phyloP scores from a whole-genome alignment of 108 stramenopile species.

The Discostella pseudostelligera region DNA sequence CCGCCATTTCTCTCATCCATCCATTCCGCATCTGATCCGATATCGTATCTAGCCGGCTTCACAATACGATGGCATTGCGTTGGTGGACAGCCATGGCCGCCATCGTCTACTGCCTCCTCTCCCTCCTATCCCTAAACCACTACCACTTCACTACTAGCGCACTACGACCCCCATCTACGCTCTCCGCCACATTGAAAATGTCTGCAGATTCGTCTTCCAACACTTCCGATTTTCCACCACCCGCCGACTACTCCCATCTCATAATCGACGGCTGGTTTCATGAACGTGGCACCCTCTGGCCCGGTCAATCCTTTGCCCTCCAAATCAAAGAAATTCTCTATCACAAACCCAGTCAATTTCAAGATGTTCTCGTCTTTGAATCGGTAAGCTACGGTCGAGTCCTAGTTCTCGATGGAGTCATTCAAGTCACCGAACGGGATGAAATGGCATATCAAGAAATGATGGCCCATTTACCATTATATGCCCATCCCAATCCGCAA shows the following conservation, averaged over 20 bases:
- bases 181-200: too few relatives aligned
- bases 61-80: too few relatives aligned
- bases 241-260: slow-evolving; percentile 44
- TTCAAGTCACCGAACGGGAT: slow-evolving; percentile 95
- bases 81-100: too few relatives aligned
- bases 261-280: slow-evolving; percentile 88
- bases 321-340: slow-evolving; percentile 79
- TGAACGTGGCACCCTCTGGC: slow-evolving; percentile 82
- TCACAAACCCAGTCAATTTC: slow-evolving; percentile 79
- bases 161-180: too few relatives aligned
- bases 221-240: slow-evolving; percentile 13
- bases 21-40: too few relatives aligned
- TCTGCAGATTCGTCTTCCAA: too few relatives aligned
- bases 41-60: too few relatives aligned
- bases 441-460: slow-evolving; percentile 98
- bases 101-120: too few relatives aligned
- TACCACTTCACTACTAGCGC: too few relatives aligned
- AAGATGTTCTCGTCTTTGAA: slow-evolving; percentile 97
- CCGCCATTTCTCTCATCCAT: too few relatives aligned
- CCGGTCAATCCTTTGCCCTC: slow-evolving; percentile 85
- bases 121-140: too few relatives aligned
- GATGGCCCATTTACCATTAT: slow-evolving; percentile 95
- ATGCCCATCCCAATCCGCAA: slow-evolving; percentile 88
- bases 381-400: slow-evolving; percentile 90
- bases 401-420: slow-evolving; percentile 96